Evolutionary conservation across 129 eudicot species (phyloP).

Genomic region (Arctium minus): DNA sequence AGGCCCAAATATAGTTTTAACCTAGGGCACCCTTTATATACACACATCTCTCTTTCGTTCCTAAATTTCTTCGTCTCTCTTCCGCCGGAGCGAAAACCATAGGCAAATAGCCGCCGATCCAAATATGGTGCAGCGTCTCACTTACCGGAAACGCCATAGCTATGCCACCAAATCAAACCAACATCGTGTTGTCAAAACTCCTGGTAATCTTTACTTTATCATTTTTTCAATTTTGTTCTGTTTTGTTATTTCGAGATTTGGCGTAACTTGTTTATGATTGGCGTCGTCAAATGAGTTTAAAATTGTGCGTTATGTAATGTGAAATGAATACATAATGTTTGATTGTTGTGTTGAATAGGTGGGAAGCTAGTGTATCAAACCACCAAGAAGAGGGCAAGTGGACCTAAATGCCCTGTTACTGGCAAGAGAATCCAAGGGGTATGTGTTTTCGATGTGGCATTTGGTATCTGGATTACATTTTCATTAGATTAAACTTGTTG

Average conservation of each 20-base stretch:
- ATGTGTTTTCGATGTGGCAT: slow-evolving; percentile 6
- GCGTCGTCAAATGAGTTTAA: not conserved
- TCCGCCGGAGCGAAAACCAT: not conserved
- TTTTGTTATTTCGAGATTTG: not conserved
- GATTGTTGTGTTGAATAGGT: slow-evolving; percentile 30
- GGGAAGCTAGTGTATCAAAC: slow-evolving; percentile 70
- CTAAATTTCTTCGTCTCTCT: slow-evolving; percentile 4
- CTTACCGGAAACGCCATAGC: slow-evolving; percentile 74
- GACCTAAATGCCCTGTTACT: slow-evolving; percentile 80
- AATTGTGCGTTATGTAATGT: not conserved
- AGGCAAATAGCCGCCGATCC: slow-evolving; percentile 22
- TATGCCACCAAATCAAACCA: slow-evolving; percentile 87
- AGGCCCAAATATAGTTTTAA: slow-evolving; percentile 10
- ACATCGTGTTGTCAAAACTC: slow-evolving; percentile 72
- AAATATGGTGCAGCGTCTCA: slow-evolving; percentile 73
- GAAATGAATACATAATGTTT: not conserved
- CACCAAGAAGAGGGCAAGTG: slow-evolving; percentile 80
- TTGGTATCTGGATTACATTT: not conserved
- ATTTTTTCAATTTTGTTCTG: not conserved
- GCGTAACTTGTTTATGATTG: not conserved
- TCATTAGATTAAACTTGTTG: not conserved
- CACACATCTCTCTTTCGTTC: not conserved
- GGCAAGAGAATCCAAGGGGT: slow-evolving; percentile 93
- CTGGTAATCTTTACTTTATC: slow-evolving; percentile 33
- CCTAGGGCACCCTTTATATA: slow-evolving; percentile 26